A percentile compares a stretch with the other conserved stretches of the same genome.
Conservation (phyloP, 495 filamentous ascomycete genomes). For the Cenococcum geophilum region DNA sequence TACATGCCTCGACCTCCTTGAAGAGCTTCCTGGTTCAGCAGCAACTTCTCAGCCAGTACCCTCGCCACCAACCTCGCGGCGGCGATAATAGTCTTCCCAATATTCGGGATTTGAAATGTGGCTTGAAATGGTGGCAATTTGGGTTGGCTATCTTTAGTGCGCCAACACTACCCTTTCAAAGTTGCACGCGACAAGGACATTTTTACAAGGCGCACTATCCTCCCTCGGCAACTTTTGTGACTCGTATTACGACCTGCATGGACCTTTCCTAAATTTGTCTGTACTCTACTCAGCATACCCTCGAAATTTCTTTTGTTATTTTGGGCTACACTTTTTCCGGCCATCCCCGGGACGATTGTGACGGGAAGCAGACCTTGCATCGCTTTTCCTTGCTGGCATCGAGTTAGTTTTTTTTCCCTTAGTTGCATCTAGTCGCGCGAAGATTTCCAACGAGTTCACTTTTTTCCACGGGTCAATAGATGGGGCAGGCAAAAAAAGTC, state of each 20-base stretch:
- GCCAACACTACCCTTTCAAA: not conserved
- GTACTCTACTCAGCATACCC: not conserved
- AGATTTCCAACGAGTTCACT: not conserved
- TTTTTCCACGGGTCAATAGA: not conserved
- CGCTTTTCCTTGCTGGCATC: not conserved
- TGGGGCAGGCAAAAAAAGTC: not conserved
- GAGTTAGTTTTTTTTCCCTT: not conserved
- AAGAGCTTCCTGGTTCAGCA: slow-evolving; percentile 9
- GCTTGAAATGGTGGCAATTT: slow-evolving; percentile 21
- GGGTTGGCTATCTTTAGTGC: slow-evolving; percentile 5
- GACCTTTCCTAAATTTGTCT: not conserved
- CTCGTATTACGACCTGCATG: slow-evolving; percentile 1
- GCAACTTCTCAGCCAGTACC: slow-evolving; percentile 10
- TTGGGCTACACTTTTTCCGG: not conserved
- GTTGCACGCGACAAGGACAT: not conserved
- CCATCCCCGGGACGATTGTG: not conserved
- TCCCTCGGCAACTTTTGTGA: not conserved
- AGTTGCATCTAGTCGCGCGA: not conserved
- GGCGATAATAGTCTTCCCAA: slow-evolving; percentile 17
- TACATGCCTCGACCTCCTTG: slow-evolving; percentile 22
- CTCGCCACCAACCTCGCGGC: slow-evolving; percentile 21
- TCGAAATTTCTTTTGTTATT: slow-evolving; percentile 1
- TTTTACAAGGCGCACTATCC: not conserved
- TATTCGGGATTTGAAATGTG: slow-evolving; percentile 1
- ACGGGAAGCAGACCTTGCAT: not conserved